phyloP scores from a whole-genome alignment of 2,329 filamentous ascomycete species.

The Claviceps cyperi region DNA sequence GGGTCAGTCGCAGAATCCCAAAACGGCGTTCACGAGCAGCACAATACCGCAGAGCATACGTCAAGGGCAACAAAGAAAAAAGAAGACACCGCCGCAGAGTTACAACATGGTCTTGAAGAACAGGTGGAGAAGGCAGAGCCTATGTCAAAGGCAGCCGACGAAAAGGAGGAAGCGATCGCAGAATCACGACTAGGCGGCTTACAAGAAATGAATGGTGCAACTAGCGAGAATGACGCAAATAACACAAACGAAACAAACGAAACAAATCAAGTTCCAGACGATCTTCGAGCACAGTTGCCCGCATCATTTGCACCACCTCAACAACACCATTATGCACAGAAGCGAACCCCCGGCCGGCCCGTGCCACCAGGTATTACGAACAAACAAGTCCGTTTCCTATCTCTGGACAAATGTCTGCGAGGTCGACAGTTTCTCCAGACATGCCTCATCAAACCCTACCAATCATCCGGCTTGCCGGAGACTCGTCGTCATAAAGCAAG shows the following conservation, averaged over 20 bases:
- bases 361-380: conserved; percentile 64
- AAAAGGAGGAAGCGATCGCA: neutral
- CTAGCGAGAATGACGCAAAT: neutral
- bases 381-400: conserved; percentile 66
- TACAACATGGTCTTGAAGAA: conserved; percentile 6
- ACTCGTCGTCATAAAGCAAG: conserved; percentile 8
- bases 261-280: conserved; percentile 36
- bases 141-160: neutral
- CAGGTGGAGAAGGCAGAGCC: conserved; percentile 3
- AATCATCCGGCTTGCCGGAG: conserved; percentile 14
- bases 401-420: conserved; percentile 80
- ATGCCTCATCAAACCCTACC: conserved; percentile 42
- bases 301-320: conserved; percentile 48
- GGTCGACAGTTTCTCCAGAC: conserved; percentile 73
- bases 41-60: conserved; percentile 1
- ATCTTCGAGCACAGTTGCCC: conserved; percentile 59
- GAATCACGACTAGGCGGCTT: neutral
- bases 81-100: neutral
- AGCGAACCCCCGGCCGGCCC: conserved; percentile 39
- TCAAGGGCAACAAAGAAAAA: neutral
- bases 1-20: no score
- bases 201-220: neutral
- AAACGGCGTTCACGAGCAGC: no score
- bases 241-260: neutral
- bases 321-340: conserved; percentile 14